Conservation (phyloP, 306 rosid species). For the Vigna angularis region DNA sequence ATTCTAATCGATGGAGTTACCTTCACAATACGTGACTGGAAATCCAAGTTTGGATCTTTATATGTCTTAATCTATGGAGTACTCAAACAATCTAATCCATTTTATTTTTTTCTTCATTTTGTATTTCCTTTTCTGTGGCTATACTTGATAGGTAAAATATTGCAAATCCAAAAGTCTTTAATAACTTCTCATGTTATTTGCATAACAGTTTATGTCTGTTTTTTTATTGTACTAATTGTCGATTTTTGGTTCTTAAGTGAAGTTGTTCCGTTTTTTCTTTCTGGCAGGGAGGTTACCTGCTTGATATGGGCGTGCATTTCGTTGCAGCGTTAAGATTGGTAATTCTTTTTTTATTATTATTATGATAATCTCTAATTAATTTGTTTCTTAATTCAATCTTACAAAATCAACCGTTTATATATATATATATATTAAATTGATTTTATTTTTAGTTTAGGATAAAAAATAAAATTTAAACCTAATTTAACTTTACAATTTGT, state of each 20-base stretch:
- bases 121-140: slow-evolving; percentile 32
- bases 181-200: slow-evolving; percentile 33
- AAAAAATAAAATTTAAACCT: too few species aligned
- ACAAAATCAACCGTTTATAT: too few species aligned
- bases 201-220: not conserved
- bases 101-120: not conserved
- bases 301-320: slow-evolving; percentile 97
- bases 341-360: slow-evolving; percentile 38
- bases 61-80: slow-evolving; percentile 10
- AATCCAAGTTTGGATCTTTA: slow-evolving; percentile 14
- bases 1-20: not conserved
- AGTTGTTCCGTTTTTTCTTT: slow-evolving; percentile 33
- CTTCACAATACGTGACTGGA: too few species aligned
- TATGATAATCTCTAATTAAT: slow-evolving; percentile 60
- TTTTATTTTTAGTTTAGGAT: too few species aligned
- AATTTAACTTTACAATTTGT: too few species aligned
- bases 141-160: not conserved
- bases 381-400: not conserved
- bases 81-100: slow-evolving; percentile 23
- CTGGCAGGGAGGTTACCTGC: slow-evolving; percentile 96
- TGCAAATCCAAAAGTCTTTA: slow-evolving; percentile 11
- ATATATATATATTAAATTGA: too few species aligned
- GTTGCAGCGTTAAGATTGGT: slow-evolving; percentile 95
- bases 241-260: slow-evolving; percentile 29
- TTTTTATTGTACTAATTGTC: slow-evolving; percentile 10